Evolutionary conservation across 2,329 filamentous ascomycete genomes (phyloP), one percentile per base, ranked within the genome.

Genomic region (Neofusicoccum parvum): DNA sequence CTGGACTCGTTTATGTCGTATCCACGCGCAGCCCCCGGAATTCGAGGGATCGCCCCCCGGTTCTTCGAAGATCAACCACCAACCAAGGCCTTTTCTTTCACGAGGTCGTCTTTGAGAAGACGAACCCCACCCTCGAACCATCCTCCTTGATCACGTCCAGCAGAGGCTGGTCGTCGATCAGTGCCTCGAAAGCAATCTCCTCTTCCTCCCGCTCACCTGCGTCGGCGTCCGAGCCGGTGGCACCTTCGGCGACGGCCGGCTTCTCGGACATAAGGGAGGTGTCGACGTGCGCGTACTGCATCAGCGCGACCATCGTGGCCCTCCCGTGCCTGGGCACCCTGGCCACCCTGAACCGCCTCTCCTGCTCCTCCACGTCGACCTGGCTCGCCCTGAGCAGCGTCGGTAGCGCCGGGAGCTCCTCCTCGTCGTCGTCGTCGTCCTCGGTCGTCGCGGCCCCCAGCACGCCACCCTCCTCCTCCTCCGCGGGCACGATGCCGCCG

Each of bases 121-220:
- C 70, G 69, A 82, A 87, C 11, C 79, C 78, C 32, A 86, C 79
- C 68, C 77, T 73, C 58, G 74, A 75, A 51, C 76, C 79, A 27
- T 76, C 71, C 67, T 85, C 82, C 67, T 79, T 79, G 53, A 87
- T 70, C 23, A 85, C 79, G 15, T 77, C 76, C 0, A 81, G 73
- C 54, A 88, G 75, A 0, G 84, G 79, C 60, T 82, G 78, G 69
- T 87, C 85, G 64, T 85, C 81, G 43, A 87, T 73, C 4, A 79
- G 72, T 36, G 36, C 68, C 36, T 75, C 73, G 34, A 46, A 51
- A 20, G 60, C 63, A 36, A 76, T 65, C 0, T 69, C 74, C 4
- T 76, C 75, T 0, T 70, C 68, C 5, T 68, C 69, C 1, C 70
- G 68, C 3, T 68, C 69, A 20, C 72, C 72, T 11, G 70, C 70